Evolutionary conservation across 2,329 filamentous ascomycete genomes (phyloP), one percentile per base, ranked within the genome.

Genomic region (Phyllosticta citriasiana): DNA sequence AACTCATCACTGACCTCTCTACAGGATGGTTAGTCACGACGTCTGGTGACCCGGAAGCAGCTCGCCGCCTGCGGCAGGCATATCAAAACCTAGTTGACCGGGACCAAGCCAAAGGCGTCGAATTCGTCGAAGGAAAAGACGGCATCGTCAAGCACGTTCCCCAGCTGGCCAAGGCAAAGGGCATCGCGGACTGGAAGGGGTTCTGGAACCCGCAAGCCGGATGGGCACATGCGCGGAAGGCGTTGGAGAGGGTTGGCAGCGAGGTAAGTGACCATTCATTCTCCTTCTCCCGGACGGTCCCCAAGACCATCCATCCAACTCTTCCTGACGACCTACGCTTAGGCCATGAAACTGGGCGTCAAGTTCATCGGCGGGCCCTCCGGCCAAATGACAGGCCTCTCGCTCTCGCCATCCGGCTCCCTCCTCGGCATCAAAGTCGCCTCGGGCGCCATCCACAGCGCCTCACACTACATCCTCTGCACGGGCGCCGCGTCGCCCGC

Each of bases 191-290:
- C 30, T 67, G 67, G 66, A 66, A 65, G 19, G 66, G 64, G 30
- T 64, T 66, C 30, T 66, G 64, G 63, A 68, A 65, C 40, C 64
- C 64, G 6, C 61, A 64, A 9, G 67, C 65, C 19, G 67, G 67
- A 9, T 68, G 66, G 66, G 65, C 64, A 25, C 61, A 65, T 40
- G 63, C 63, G 10, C 62, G 60, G 24, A 63, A 58, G 12, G 59
- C 53, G 24, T 27, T 57, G 57, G 64, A 53, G 50, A 64, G 62
- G 59, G 61, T 33, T 54, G 66, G 50, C 16, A 57, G 4, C 27
- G 64, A 62, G 52, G 60, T 62, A 24, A 27, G 54, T 35, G 47
- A 26, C 22, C n/a, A 53, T 57, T 7, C 25, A 33, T 30, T 53
- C 14, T n/a, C 4, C 47, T 55, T 4, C 53, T 53, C 60, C 59